Evolutionary conservation across 2,329 filamentous ascomycete species (phyloP).

Genomic region (Talaromyces sp.): DNA sequence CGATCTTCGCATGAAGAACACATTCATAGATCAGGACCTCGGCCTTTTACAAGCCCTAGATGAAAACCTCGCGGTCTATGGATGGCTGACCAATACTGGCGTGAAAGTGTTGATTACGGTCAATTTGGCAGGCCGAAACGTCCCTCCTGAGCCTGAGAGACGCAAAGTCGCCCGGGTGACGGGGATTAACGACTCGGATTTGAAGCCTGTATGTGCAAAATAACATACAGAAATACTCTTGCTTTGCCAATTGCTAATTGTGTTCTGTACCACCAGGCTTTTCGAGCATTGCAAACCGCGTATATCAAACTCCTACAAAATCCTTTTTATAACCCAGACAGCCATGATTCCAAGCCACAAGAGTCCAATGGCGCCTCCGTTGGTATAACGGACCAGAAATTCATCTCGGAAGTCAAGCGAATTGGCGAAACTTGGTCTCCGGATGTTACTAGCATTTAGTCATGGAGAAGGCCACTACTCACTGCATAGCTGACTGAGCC

Average conservation of each 20-base stretch:
- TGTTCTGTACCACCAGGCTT: constrained; percentile 51
- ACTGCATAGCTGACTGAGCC: neutral
- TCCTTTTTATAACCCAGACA: constrained; percentile 88
- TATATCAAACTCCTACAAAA: constrained; percentile 88
- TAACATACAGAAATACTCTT: neutral
- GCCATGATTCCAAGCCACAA: constrained; percentile 59
- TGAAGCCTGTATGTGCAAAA: constrained; percentile 62
- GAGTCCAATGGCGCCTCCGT: constrained; percentile 43
- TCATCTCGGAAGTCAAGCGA: constrained; percentile 72
- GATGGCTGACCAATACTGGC: constrained; percentile 93
- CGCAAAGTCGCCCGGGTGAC: constrained; percentile 41
- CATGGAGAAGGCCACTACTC: neutral
- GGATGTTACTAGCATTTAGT: constrained; percentile 57
- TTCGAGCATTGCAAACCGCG: constrained; percentile 84
- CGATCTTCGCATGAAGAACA: constrained; percentile 71
- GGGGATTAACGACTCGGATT: constrained; percentile 75
- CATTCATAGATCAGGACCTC: constrained; percentile 73
- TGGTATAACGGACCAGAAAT: constrained; percentile 75
- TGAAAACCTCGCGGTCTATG: constrained; percentile 87
- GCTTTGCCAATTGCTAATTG: constrained; percentile 9
- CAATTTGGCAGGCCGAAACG: constrained; percentile 72
- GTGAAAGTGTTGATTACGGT: constrained; percentile 86
- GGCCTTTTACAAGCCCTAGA: constrained; percentile 90
- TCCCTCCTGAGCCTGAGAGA: constrained; percentile 27
- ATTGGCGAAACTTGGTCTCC: constrained; percentile 84